These are phyloP conservation scores for Setaria italica DNA, from an alignment of 202 grass and related monocot genomes.

Conservation along the genomic window DNA sequence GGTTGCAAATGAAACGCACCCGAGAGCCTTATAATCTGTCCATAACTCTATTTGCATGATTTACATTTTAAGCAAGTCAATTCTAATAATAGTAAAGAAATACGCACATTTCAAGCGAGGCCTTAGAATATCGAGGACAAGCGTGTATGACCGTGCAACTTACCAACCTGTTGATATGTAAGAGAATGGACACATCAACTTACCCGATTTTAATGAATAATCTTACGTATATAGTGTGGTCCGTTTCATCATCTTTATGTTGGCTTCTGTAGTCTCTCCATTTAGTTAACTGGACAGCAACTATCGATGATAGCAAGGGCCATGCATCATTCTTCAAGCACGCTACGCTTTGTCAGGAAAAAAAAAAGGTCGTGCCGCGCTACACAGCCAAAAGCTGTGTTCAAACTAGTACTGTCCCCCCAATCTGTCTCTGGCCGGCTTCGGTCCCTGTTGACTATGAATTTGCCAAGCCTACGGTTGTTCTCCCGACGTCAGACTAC, in stretches of 20 bases:
- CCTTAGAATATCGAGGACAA: not conserved
- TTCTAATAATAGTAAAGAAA: not conserved
- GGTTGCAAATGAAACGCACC: no score
- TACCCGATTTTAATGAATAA: no score
- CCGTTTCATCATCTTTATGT: no score
- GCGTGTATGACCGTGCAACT: not conserved
- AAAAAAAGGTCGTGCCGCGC: not conserved
- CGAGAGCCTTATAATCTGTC: no score
- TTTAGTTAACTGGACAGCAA: not conserved
- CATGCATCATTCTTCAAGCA: not conserved
- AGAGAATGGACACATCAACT: not conserved
- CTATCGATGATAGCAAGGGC: not conserved
- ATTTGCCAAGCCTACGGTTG: not conserved
- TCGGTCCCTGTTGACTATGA: not conserved
- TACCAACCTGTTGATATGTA: not conserved
- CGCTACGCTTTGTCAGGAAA: not conserved
- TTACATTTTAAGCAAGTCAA: not conserved
- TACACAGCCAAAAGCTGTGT: not conserved
- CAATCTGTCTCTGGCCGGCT: no score
- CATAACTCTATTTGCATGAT: not conserved
- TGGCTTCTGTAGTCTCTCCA: no score
- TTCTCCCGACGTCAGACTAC: not conserved
- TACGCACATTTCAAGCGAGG: not conserved
- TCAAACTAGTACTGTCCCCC: not conserved
- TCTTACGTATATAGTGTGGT: no score